phyloP scores from a whole-genome alignment of 2,329 filamentous ascomycete species.

The Microcera coccophila region DNA sequence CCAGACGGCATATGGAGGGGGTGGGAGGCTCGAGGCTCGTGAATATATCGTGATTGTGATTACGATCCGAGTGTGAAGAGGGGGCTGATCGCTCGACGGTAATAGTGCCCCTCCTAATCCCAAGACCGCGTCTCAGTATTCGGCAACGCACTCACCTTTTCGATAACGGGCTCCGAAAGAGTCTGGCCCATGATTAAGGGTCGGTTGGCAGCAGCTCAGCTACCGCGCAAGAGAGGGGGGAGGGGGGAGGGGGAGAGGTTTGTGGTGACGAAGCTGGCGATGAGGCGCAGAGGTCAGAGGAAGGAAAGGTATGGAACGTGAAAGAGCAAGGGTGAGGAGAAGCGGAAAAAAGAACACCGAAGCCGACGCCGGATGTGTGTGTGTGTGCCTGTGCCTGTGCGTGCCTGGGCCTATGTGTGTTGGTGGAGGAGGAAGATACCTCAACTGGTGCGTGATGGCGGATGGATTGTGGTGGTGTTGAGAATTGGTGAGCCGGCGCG shows the following conservation, averaged over 20 bases:
- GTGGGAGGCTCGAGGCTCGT: conserved; percentile 8
- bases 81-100: conserved; percentile 18
- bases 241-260: conserved; percentile 7
- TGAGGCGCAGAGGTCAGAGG: conserved; percentile 8
- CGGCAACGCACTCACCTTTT: conserved; percentile 76
- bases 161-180: conserved; percentile 96
- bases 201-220: conserved; percentile 4
- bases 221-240: conserved; percentile 9
- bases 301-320: conserved; percentile 7
- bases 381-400: no score
- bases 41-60: conserved; percentile 1
- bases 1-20: no score
- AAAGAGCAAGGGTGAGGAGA: conserved; percentile 15
- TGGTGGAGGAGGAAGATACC: conserved; percentile 14
- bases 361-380: conserved; percentile 18
- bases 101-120: conserved; percentile 12
- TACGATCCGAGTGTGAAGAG: conserved; percentile 13
- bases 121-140: conserved; percentile 2
- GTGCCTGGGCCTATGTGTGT: no score
- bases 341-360: conserved; percentile 11
- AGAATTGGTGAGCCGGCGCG: neutral
- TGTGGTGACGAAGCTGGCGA: conserved; percentile 1
- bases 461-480: conserved; percentile 4
- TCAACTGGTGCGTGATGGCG: conserved; percentile 7
- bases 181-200: conserved; percentile 83